Evolutionary conservation across 2,329 filamentous ascomycete genomes (phyloP).

Genomic region (Nakataea oryzae): DNA sequence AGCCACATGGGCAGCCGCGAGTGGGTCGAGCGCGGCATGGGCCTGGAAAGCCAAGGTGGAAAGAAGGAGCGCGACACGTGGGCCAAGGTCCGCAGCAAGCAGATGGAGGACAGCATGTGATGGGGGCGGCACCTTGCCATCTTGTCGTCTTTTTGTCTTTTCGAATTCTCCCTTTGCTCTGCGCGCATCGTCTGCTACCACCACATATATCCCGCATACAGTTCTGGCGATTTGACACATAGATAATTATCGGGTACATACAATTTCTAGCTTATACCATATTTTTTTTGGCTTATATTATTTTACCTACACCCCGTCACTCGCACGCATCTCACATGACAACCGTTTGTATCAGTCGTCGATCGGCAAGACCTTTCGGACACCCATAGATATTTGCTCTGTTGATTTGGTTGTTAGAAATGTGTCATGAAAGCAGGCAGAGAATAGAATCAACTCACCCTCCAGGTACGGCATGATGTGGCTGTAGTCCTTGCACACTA

Average conservation of each 20-base stretch:
- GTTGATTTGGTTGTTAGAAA: background rate
- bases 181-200: no score
- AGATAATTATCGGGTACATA: background rate
- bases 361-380: background rate
- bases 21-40: slow-evolving; percentile 81
- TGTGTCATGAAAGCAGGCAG: background rate
- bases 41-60: slow-evolving; percentile 53
- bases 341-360: background rate
- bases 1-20: slow-evolving; percentile 89
- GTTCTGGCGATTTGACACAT: background rate
- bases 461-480: slow-evolving; percentile 26
- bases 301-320: background rate
- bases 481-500: slow-evolving; percentile 26
- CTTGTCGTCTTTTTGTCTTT: background rate
- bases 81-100: slow-evolving; percentile 53
- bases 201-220: no score
- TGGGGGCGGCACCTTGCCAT: background rate
- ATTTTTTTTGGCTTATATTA: background rate
- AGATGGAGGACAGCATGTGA: slow-evolving; percentile 59
- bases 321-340: no score
- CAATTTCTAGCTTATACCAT: background rate
- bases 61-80: slow-evolving; percentile 55
- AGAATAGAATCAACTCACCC: slow-evolving; percentile 8
- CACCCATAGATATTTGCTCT: background rate
- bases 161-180: background rate